Base-by-base conservation (phyloP, 2,329 filamentous ascomycete species). In the Byssochlamys sp. region DNA sequence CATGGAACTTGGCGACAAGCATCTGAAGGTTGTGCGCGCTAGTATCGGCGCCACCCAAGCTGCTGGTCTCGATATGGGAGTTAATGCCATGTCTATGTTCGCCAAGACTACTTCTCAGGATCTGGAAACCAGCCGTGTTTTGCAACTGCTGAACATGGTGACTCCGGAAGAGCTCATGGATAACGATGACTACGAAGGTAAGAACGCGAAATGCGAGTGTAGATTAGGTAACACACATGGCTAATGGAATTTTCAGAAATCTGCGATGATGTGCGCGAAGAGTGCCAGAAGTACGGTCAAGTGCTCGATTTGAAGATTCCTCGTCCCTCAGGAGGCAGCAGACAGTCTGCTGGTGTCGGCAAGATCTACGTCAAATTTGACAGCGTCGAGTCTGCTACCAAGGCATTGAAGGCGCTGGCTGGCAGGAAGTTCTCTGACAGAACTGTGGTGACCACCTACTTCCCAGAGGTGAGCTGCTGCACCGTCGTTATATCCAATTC, bases 281-380 rank as follows among this genome's bases (percentile, higher is more conserved):
- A 99, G 70, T 97, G 94, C 76, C 78, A 81, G 68, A 99, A 99
- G 73, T 99, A 88, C 69, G 94, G 95, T 60, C 81, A 80, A 54
- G 83, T 99, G 28, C 63, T 91, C 49, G 89, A 91, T n/a, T 78
- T 97, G 74, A 99, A 99, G 79, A 87, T 99, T 58, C 94, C 94
- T 3, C 84, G 94, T 59, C 92, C 94, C 1, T 85, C 84, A 25
- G 89, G 89, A 65, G 90, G 89, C 53, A 89, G 86, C 72, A 85
- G 91, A 66, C 88, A 94, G 70, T 89, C 87, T 25, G 84, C 90
- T 29, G 94, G 94, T 52, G 91, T 99, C 25, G 94, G 94, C 71
- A 99, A 97, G 81, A 97, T 99, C 65, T 99, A 87, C 71, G 87
- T 99, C 78, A 97, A 96, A 73, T 99, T 90, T 69, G 89, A 94